Percentiles rank a stretch among this genome's conserved stretches.
phyloP scores from a whole-genome alignment of 2,329 filamentous ascomycete species.

The Aspergillus candidus region DNA sequence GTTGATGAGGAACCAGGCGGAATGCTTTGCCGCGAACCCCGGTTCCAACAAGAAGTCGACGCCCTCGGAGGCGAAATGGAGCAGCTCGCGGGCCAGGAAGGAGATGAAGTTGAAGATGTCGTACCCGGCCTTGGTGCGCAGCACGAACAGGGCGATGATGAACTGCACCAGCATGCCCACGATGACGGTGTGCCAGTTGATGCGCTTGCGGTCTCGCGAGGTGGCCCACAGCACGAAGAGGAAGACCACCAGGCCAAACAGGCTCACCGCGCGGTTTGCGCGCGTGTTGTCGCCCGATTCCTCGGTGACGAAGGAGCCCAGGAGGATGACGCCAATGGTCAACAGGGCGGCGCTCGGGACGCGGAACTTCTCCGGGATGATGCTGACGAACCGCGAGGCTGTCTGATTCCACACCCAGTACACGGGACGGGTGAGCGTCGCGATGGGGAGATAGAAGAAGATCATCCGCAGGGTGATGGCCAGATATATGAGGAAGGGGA shows the following conservation, averaged over 20 bases:
- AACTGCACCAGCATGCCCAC: conserved; percentile 86
- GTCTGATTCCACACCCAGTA: conserved; percentile 63
- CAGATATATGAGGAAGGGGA: conserved; percentile 78
- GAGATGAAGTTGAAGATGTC: conserved; percentile 92
- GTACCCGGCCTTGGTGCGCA: conserved; percentile 72
- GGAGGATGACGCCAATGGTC: conserved; percentile 65
- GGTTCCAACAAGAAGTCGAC: conserved; percentile 62
- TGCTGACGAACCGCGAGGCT: conserved; percentile 50
- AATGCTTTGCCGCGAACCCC: conserved; percentile 36
- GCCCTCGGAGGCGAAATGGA: conserved; percentile 70
- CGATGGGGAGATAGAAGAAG: conserved; percentile 66
- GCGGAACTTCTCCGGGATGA: conserved; percentile 62
- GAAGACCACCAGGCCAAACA: conserved; percentile 71
- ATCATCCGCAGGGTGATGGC: conserved; percentile 66
- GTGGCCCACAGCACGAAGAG: conserved; percentile 62
- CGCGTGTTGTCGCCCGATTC: conserved; percentile 72
- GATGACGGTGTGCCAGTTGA: conserved; percentile 70
- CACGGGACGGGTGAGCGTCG: conserved; percentile 60
- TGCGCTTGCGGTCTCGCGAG: conserved; percentile 60
- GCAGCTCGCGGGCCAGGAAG: conserved; percentile 62
- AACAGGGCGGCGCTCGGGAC: conserved; percentile 57
- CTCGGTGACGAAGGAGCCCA: conserved; percentile 68
- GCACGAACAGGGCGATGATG: conserved; percentile 79
- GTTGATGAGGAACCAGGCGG: conserved; percentile 63
- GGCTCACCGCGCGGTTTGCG: conserved; percentile 69